phyloP scores from a whole-genome alignment of 169 alveolate species.

The Eimeria tenella region DNA sequence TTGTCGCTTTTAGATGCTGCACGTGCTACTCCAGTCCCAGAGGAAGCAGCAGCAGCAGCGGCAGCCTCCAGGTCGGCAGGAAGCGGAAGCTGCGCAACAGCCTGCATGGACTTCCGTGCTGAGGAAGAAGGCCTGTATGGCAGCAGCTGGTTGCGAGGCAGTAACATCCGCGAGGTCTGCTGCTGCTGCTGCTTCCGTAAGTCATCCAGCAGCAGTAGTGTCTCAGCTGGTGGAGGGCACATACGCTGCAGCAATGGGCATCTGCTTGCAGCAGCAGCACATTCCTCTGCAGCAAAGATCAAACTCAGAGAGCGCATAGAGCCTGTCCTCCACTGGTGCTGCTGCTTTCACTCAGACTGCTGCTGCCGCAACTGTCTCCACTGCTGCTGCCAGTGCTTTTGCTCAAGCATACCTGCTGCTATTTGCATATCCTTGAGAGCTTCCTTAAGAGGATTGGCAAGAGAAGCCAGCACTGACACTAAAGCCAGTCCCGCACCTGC shows the following conservation, averaged over 20 bases:
- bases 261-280: slow-evolving; percentile 26
- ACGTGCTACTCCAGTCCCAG: slow-evolving; percentile 11
- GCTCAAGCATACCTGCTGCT: slow-evolving; percentile 30
- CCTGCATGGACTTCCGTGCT: slow-evolving; percentile 50
- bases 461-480: slow-evolving; percentile 51
- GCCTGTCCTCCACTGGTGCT: not conserved
- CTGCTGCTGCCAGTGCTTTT: not conserved
- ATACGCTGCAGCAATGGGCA: slow-evolving; percentile 62
- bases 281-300: slow-evolving; percentile 15
- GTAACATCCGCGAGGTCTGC: slow-evolving; percentile 44
- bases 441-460: slow-evolving; percentile 37
- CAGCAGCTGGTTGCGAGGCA: slow-evolving; percentile 21
- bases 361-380: not conserved
- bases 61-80: slow-evolving; percentile 60
- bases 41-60: slow-evolving; percentile 5
- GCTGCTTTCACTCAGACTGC: not conserved
- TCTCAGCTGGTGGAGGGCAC: slow-evolving; percentile 56
- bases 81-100: slow-evolving; percentile 41
- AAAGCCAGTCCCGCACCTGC: slow-evolving; percentile 4
- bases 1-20: slow-evolving; percentile 26
- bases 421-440: slow-evolving; percentile 48
- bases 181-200: slow-evolving; percentile 56
- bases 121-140: slow-evolving; percentile 59
- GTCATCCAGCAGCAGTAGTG: slow-evolving; percentile 49
- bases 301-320: not conserved